Evolutionary conservation across 305 asterid species (phyloP), one percentile per base, ranked within the genome.

Genomic region (Fraxinus albicans): DNA sequence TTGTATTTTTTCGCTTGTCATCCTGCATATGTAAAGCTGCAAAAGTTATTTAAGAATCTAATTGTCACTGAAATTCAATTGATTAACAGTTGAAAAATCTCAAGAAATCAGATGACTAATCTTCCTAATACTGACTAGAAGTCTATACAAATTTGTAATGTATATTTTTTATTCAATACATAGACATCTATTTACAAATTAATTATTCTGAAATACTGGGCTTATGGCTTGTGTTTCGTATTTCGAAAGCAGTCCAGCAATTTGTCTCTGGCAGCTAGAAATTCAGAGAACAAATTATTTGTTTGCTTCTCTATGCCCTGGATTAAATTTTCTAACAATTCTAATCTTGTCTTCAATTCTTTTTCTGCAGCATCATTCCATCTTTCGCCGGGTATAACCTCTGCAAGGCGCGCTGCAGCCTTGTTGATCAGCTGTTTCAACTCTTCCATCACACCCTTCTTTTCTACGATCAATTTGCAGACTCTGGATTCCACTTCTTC

Each of bases 221-320:
- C 50, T 40, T 2, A 40, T 9, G 50, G 50, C 50, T 40, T 40
- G 21, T 58, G 60, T 47, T 77, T 77, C 17, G 82, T 83, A 76
- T 83, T 42, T 80, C 95, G 84, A 84, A 91, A 27, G 47, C 81
- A 81, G 67, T 86, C 92, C 0, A 95, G 76, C 89, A 91, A 76
- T 85, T 90, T 83, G 83, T 88, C 86, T 85, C 98, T 92, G 72
- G 89, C 82, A 21, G 79, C 91, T 38, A 95, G 83, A 80, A 90
- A 86, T 70, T 86, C 79, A 36, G 91, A 87, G 85, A 95, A 95
- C 55, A 95, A 76, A 77, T 23, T 3, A 82, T 87, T 83, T 15
- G 88, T 82, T 82, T 89, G 85, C 86, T 89, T 88, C 80, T 87
- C 89, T 8, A 90, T 58, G 10, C 76, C 84, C 73, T 84, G 79